Evolutionary conservation across 192 early-diverging fungal species (phyloP).

Genomic region (Coemansia sp.): DNA sequence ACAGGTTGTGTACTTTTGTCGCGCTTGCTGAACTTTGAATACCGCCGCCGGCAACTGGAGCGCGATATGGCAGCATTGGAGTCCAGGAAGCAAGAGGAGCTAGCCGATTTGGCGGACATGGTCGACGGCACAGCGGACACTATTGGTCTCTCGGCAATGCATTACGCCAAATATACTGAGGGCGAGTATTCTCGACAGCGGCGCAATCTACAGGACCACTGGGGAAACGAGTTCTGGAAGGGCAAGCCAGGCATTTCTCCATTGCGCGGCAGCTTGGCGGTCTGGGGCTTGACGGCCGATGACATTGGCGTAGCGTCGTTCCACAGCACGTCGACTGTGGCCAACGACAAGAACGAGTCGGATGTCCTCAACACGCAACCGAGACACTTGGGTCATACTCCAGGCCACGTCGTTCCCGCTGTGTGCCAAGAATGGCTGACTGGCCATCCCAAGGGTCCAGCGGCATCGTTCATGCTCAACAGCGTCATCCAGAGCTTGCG

Average conservation of each 20-base stretch:
- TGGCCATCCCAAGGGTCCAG: conserved; percentile 86
- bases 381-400: conserved; percentile 77
- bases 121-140: too few species aligned
- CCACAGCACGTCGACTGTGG: conserved; percentile 92
- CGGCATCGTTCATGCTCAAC: conserved; percentile 94
- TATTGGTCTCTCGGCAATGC: too few species aligned
- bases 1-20: conserved; percentile 52
- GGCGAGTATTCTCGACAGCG: conserved; percentile 62
- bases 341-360: conserved; percentile 96
- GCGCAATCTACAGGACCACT: conserved; percentile 65
- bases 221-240: conserved; percentile 80
- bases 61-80: conserved; percentile 9
- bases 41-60: conserved; percentile 72
- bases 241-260: conserved; percentile 73
- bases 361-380: conserved; percentile 83
- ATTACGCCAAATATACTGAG: too few species aligned
- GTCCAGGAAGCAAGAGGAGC: not conserved
- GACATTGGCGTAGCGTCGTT: conserved; percentile 92
- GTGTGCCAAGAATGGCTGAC: conserved; percentile 93
- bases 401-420: conserved; percentile 75
- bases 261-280: conserved; percentile 80
- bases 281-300: conserved; percentile 85
- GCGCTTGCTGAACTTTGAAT: conserved; percentile 71
- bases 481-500: conserved; percentile 80
- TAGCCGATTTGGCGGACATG: not conserved